A percentile compares a stretch with the other conserved stretches of the same genome.
Evolutionary conservation across 768 basidiomycete species (phyloP).

Genomic region (Boletellus sp.): DNA sequence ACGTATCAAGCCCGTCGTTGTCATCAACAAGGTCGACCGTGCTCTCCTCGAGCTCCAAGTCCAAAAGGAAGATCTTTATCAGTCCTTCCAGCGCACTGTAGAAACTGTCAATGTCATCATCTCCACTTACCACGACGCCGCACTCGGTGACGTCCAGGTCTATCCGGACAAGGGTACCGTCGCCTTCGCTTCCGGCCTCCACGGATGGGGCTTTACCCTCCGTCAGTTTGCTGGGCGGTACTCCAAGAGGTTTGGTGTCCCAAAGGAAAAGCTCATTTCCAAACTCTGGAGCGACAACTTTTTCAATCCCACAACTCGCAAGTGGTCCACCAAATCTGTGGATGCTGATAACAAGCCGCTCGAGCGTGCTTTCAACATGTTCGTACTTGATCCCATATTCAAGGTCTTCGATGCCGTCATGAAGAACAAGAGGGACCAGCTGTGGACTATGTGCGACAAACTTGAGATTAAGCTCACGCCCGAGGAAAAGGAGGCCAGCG

Average conservation of each 20-base stretch:
- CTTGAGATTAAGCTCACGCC: slow-evolving; percentile 86
- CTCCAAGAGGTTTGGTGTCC: slow-evolving; percentile 97
- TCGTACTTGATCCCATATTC: slow-evolving; percentile 99
- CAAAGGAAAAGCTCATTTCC: slow-evolving; percentile 96
- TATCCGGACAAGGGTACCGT: slow-evolving; percentile 98
- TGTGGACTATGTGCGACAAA: slow-evolving; percentile 86
- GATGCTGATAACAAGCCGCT: slow-evolving; percentile 85
- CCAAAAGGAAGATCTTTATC: slow-evolving; percentile 93
- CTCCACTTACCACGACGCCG: slow-evolving; percentile 91
- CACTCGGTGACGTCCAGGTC: slow-evolving; percentile 97
- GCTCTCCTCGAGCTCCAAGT: slow-evolving; percentile 98
- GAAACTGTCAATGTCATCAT: slow-evolving; percentile 98
- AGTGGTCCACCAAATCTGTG: slow-evolving; percentile 82
- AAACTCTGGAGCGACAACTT: slow-evolving; percentile 99
- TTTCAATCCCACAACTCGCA: slow-evolving; percentile 95
- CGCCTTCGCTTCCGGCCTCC: slow-evolving; percentile 98
- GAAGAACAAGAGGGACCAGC: slow-evolving; percentile 97
- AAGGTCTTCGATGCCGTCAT: slow-evolving; percentile 97
- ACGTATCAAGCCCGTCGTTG: slow-evolving; percentile 98
- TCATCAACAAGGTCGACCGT: slow-evolving; percentile 99
- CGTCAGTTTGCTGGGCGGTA: slow-evolving; percentile 94
- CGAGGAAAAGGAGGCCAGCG: slow-evolving; percentile 83
- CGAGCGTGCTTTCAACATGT: slow-evolving; percentile 97
- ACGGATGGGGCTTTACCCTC: slow-evolving; percentile 99
- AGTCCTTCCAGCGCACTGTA: slow-evolving; percentile 95